These are phyloP conservation scores for Suillus spraguei DNA, from an alignment of 768 basidiomycete species.

Conservation along the genomic window DNA sequence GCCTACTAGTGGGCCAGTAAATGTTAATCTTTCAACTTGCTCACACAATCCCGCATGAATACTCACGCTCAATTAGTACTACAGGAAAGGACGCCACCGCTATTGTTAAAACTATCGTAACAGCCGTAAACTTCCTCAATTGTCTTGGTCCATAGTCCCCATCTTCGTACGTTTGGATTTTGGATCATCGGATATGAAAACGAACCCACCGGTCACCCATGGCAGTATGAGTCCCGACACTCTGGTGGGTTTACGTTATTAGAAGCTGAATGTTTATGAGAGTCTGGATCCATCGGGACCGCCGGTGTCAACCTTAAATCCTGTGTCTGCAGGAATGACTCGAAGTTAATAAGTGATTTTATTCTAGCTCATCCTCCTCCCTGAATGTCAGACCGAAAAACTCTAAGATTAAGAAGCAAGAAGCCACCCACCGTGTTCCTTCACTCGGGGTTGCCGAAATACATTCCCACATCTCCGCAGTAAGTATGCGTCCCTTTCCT, in stretches of 20 bases:
- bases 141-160: background rate
- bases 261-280: background rate
- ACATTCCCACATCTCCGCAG: conserved; percentile 2
- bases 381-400: background rate
- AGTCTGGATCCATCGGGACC: background rate
- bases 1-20: background rate
- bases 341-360: background rate
- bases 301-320: background rate
- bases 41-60: background rate
- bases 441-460: background rate
- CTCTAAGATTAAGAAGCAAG: background rate
- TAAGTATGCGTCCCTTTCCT: conserved; percentile 1
- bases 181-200: background rate
- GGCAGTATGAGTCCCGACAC: background rate
- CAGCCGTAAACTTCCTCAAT: too few relatives aligned
- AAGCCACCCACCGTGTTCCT: background rate
- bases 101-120: conserved; percentile 3
- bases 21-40: background rate
- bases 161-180: background rate
- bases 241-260: background rate
- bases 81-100: background rate
- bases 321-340: background rate
- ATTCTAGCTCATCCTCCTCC: background rate
- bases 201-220: background rate
- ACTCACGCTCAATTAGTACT: background rate